phyloP scores from a whole-genome alignment of 2,329 filamentous ascomycete genomes.

The Ophiostoma piceae region DNA sequence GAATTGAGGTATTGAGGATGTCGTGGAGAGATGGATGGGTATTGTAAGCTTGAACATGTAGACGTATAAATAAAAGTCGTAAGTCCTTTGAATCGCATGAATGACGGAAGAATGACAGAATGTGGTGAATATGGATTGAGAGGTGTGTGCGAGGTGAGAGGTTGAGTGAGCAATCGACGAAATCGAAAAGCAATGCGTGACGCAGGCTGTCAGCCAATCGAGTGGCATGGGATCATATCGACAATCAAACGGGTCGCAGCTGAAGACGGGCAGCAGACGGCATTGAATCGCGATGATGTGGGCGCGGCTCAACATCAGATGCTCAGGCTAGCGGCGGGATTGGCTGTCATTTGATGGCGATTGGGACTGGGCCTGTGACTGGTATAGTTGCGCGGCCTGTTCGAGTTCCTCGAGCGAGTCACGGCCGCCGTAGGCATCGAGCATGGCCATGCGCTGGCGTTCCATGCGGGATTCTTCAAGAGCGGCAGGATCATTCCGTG shows the following conservation, averaged over 20 bases:
- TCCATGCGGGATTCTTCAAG: constrained; percentile 10
- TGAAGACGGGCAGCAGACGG: not conserved
- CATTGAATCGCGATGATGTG: not conserved
- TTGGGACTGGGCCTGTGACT: constrained; percentile 6
- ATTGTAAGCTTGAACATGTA: not conserved
- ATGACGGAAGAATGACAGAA: not conserved
- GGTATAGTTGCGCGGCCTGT: constrained; percentile 32
- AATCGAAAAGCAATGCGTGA: not conserved
- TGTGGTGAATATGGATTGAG: not conserved
- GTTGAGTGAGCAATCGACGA: not conserved
- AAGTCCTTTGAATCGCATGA: not conserved
- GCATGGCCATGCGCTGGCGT: constrained; percentile 23
- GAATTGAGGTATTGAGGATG: not conserved
- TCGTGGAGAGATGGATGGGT: not conserved
- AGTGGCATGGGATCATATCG: not conserved
- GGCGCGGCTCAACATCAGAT: not conserved
- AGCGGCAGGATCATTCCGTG: constrained; percentile 15
- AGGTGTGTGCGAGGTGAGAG: not conserved
- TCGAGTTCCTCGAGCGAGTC: constrained; percentile 34
- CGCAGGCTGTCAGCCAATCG: not conserved
- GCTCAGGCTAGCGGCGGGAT: constrained; percentile 14
- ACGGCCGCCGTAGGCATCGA: constrained; percentile 34
- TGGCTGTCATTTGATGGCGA: constrained; percentile 25
- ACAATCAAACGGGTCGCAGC: not conserved
- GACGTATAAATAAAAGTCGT: not conserved